A percentile compares a stretch with the other conserved stretches of the same genome.
Evolutionary conservation across 768 basidiomycete genomes (phyloP).

Genomic region (Roridomyces roridus): DNA sequence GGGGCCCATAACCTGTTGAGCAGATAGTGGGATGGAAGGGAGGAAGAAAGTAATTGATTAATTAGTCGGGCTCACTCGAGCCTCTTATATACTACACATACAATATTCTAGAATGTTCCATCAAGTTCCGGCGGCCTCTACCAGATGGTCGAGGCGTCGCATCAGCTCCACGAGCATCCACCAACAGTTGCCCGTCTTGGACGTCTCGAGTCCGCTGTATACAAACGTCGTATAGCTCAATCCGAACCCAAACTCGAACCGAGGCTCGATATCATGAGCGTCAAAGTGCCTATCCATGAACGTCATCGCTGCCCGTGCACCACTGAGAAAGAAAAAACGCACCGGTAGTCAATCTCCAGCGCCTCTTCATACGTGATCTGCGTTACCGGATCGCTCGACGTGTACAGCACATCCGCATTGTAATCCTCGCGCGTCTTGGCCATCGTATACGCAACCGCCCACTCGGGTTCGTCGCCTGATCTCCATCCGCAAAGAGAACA

Average conservation of each 20-base stretch:
- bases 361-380: constrained; percentile 22
- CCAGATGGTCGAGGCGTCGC: no score
- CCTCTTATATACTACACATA: no score
- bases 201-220: constrained; percentile 42
- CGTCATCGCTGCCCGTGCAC: background rate
- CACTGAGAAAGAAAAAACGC: background rate
- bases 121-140: no score
- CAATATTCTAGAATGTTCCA: no score
- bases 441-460: constrained; percentile 59
- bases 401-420: constrained; percentile 28
- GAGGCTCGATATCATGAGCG: constrained; percentile 26
- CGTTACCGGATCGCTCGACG: background rate
- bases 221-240: constrained; percentile 52
- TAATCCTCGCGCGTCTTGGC: constrained; percentile 61
- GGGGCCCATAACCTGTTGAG: no score
- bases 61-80: no score
- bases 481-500: constrained; percentile 58
- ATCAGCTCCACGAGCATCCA: no score
- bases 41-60: no score
- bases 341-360: constrained; percentile 39
- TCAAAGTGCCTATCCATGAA: constrained; percentile 39
- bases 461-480: constrained; percentile 50
- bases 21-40: no score
- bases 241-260: constrained; percentile 41
- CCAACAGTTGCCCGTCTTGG: no score